A percentile compares a stretch with the other conserved stretches of the same genome.
Evolutionary conservation across 257 asterid genomes (phyloP).

Genomic region (Solanum piurae): DNA sequence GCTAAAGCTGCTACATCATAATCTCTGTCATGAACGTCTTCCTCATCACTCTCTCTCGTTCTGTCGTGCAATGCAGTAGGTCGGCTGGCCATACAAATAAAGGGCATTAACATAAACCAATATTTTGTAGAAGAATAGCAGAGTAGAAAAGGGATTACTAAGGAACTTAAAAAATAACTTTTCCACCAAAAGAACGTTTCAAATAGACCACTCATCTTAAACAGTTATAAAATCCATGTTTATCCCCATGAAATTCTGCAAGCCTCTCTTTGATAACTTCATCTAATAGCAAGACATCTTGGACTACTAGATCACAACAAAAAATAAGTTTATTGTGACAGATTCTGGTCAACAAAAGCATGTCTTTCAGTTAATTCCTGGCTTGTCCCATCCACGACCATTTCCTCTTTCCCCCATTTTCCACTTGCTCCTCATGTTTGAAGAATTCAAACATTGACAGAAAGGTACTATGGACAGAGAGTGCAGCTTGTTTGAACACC

Average conservation of each 20-base stretch:
- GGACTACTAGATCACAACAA: not conserved
- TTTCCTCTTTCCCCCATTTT: not conserved
- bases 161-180: not conserved
- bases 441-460: not conserved
- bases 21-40: conserved; percentile 79
- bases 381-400: not conserved
- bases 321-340: not conserved
- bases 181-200: not conserved
- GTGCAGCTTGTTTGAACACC: not conserved
- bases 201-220: not conserved
- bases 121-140: not conserved
- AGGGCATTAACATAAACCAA: not conserved
- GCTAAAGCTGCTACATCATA: conserved; percentile 92
- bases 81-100: conserved; percentile 49
- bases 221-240: not conserved
- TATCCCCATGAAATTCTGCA: not conserved
- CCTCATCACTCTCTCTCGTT: conserved; percentile 86
- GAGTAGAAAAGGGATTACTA: not conserved
- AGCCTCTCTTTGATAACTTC: not conserved
- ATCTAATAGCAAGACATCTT: not conserved
- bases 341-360: not conserved
- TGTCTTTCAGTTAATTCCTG: not conserved
- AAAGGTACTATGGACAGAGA: not conserved
- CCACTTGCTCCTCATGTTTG: not conserved
- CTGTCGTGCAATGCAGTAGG: conserved; percentile 86